Percentiles rank a stretch among this genome's conserved stretches.
These are phyloP conservation scores for Neurospora sp. DNA, from an alignment of 495 filamentous ascomycete species.

Conservation along the genomic window DNA sequence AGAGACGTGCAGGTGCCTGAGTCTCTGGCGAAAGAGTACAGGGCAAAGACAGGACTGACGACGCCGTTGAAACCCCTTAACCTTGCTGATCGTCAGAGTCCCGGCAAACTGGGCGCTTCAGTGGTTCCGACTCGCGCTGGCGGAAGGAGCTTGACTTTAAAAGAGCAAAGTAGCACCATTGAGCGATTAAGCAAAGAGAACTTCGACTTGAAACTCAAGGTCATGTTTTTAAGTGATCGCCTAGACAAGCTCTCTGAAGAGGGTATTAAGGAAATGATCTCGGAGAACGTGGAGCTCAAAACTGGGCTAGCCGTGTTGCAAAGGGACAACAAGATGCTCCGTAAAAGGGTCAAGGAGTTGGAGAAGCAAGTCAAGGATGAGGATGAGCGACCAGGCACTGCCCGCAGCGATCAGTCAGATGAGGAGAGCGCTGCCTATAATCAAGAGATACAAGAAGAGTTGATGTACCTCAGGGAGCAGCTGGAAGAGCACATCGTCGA, in stretches of 20 bases:
- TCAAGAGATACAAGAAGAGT: conserved; percentile 73
- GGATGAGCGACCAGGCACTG: conserved; percentile 50
- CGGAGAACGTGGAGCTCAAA: conserved; percentile 91
- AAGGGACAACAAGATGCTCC: conserved; percentile 75
- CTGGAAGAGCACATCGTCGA: conserved; percentile 74
- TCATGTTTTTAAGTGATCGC: conserved; percentile 91
- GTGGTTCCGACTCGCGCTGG: conserved; percentile 48
- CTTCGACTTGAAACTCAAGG: conserved; percentile 94
- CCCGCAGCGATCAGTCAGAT: conserved; percentile 36
- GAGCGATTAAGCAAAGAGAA: conserved; percentile 93
- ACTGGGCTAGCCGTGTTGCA: conserved; percentile 78
- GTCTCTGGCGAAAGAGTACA: conserved; percentile 76
- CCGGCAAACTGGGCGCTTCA: conserved; percentile 19
- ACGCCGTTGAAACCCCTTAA: conserved; percentile 43
- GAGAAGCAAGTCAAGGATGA: conserved; percentile 76
- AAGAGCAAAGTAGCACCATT: conserved; percentile 95
- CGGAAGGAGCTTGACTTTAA: conserved; percentile 80
- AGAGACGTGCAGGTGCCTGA: conserved; percentile 84
- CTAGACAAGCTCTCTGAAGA: conserved; percentile 91
- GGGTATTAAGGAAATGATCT: conserved; percentile 92
- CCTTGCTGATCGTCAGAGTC: conserved; percentile 44
- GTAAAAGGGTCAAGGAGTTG: conserved; percentile 68
- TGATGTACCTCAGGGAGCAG: conserved; percentile 70
- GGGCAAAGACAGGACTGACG: conserved; percentile 44
- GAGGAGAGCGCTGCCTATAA: conserved; percentile 41